Evolutionary conservation across 2,329 filamentous ascomycete genomes (phyloP), one percentile per base, ranked within the genome.

Genomic region (Colletotrichum orbiculare): DNA sequence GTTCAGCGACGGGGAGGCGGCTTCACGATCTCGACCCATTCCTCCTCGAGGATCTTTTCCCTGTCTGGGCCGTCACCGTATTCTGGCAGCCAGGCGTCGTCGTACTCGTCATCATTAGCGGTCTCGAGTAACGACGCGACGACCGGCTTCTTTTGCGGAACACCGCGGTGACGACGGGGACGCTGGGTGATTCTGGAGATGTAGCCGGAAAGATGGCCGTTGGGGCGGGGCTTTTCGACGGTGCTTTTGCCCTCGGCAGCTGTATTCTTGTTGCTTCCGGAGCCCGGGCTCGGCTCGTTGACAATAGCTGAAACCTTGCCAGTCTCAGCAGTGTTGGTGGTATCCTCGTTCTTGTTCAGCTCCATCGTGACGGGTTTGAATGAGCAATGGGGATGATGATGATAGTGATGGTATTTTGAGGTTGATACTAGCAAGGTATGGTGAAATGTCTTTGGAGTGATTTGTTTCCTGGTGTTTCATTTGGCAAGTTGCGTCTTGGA

Each of bases 101-200:
- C 63, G 38, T 66, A 66, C 13, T 66, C 41, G 33, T 66, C 63
- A 38, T 66, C 63, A 42, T 66, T 58, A 10, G 47, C 47, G 6
- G 63, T 66, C 10, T 66, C 63, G 13, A 66, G 58, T 5, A 15
- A 17, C 9, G 52, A 52, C 7, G 53, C 58, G 17, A 52, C 46
- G 39, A 38, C 48, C 12, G 41, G 6, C 12, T n/a, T 43, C 56
- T 59, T 59, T 12, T 42, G 54, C 33, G 41, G n/a, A 13, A 34
- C 35, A 17, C 50, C 58, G 8, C 58, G 50, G 34, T 39, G 34
- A n/a, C 50, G 62, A 8, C 58, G 50, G 34, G 45, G 15, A n/a
- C 52, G 46, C 17, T 41, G 12, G 17, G 37, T 37, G 38, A 12
- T n/a, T 25, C 42, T 58, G 9, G 39, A 10, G 35, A 50, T 15